These are phyloP conservation scores for Fusarium graminum DNA, from an alignment of 2,329 filamentous ascomycete species.

Conservation along the genomic window DNA sequence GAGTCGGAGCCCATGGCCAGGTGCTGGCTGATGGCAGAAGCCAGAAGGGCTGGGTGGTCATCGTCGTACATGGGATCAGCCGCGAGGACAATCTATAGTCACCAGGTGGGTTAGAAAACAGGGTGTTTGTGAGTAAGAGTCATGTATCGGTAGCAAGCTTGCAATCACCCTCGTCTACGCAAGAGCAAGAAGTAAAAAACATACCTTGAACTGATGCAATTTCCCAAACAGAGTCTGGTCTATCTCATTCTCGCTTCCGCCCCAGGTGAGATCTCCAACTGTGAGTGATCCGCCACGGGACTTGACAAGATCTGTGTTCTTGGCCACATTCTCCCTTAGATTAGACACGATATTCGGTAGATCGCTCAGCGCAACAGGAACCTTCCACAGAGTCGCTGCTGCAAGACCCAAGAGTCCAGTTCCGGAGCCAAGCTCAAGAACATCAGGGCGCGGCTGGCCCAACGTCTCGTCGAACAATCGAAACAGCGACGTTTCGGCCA, in stretches of 20 bases:
- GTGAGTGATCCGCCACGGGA: slow-evolving; percentile 68
- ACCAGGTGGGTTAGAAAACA: slow-evolving; percentile 20
- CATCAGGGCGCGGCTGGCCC: slow-evolving; percentile 51
- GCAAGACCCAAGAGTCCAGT: slow-evolving; percentile 92
- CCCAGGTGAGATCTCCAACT: slow-evolving; percentile 82
- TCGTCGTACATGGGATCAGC: slow-evolving; percentile 91
- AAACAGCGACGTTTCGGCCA: slow-evolving; percentile 60
- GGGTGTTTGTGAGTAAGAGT: slow-evolving; percentile 27
- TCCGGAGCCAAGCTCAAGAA: slow-evolving; percentile 88
- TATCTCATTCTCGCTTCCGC: slow-evolving; percentile 60
- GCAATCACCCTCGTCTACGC: slow-evolving; percentile 26
- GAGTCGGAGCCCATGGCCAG: slow-evolving; percentile 69
- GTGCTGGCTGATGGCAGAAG: slow-evolving; percentile 76
- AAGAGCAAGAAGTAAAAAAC: slow-evolving; percentile 4
- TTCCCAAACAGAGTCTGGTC: slow-evolving; percentile 61
- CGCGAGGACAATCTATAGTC: slow-evolving; percentile 76
- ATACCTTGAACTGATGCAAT: slow-evolving; percentile 66
- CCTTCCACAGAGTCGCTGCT: slow-evolving; percentile 78
- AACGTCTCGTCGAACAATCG: slow-evolving; percentile 59
- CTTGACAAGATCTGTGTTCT: slow-evolving; percentile 71
- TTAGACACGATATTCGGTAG: slow-evolving; percentile 87
- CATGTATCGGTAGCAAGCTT: slow-evolving; percentile 8
- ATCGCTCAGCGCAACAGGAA: slow-evolving; percentile 81
- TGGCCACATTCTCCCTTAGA: slow-evolving; percentile 76
- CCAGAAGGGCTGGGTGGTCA: slow-evolving; percentile 81